Percentiles rank a stretch among this genome's conserved stretches.
Conservation (phyloP, 495 filamentous ascomycete species). For the Tirmania nivea region DNA sequence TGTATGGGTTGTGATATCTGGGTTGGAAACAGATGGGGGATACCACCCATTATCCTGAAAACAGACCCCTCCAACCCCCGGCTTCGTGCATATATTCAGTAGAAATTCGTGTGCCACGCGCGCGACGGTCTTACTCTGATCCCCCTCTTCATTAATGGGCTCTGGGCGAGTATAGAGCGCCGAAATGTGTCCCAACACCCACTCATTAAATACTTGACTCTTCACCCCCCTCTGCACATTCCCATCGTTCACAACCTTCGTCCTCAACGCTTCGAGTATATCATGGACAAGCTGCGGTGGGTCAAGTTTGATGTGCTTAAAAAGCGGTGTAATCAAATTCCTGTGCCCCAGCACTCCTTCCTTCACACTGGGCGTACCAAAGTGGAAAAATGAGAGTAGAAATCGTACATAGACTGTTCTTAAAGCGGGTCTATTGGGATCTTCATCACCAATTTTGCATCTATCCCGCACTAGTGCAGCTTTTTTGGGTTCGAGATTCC, state of each 20-base stretch:
- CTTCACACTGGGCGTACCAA: slow-evolving; percentile 16
- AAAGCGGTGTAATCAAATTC: slow-evolving; percentile 14
- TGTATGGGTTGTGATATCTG: not conserved
- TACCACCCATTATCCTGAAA: slow-evolving; percentile 19
- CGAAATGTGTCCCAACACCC: slow-evolving; percentile 13
- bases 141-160: slow-evolving; percentile 3
- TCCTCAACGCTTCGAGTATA: slow-evolving; percentile 8
- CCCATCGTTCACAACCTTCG: slow-evolving; percentile 11
- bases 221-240: slow-evolving; percentile 14
- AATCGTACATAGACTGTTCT: slow-evolving; percentile 17
- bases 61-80: slow-evolving; percentile 12
- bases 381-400: slow-evolving; percentile 17
- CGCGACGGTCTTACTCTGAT: slow-evolving; percentile 9
- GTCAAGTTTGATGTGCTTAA: slow-evolving; percentile 17
- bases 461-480: slow-evolving; percentile 1
- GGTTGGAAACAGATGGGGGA: slow-evolving; percentile 1
- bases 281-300: slow-evolving; percentile 13
- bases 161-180: slow-evolving; percentile 14
- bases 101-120: slow-evolving; percentile 15
- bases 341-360: slow-evolving; percentile 13
- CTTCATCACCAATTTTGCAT: slow-evolving; percentile 1
- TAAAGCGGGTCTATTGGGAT: slow-evolving; percentile 11
- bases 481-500: slow-evolving; percentile 10
- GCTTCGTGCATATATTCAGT: slow-evolving; percentile 12
- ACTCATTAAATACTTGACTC: slow-evolving; percentile 16